Evolutionary conservation across 345 rosid genomes (phyloP).

Genomic region (Ceriops zippeliana): DNA sequence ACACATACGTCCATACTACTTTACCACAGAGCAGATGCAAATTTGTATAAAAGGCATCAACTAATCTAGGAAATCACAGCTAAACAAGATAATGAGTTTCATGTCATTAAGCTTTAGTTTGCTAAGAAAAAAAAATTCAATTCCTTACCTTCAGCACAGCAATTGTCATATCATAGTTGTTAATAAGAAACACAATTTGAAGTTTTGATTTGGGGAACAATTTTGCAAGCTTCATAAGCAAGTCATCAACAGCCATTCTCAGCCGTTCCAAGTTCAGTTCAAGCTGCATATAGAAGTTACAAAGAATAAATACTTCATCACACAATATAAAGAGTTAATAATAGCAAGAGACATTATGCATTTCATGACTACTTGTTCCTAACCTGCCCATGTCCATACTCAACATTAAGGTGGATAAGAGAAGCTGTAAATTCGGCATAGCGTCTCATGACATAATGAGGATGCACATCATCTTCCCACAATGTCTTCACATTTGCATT

Average conservation of each 20-base stretch:
- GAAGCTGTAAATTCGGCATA: conserved; percentile 98
- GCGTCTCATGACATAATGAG: conserved; percentile 99
- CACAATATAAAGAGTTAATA: neutral
- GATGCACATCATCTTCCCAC: conserved; percentile 99
- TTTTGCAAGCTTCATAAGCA: conserved; percentile 80
- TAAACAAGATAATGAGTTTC: conserved; percentile 3
- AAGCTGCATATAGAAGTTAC: conserved; percentile 55
- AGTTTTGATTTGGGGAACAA: conserved; percentile 66
- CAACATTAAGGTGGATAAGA: conserved; percentile 91
- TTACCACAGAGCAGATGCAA: neutral
- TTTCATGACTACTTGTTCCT: conserved; percentile 8
- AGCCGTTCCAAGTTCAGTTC: conserved; percentile 90
- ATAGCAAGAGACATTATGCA: neutral
- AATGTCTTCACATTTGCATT: conserved; percentile 81
- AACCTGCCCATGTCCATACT: conserved; percentile 97
- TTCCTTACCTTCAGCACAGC: conserved; percentile 79
- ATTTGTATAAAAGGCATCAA: neutral
- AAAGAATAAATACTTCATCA: conserved; percentile 4
- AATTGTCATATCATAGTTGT: conserved; percentile 95
- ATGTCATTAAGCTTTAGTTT: neutral
- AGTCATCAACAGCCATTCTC: conserved; percentile 89
- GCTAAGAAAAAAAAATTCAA: neutral
- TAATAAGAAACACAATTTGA: conserved; percentile 83
- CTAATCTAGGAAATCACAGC: conserved; percentile 6
- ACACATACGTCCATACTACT: neutral